Base-by-base conservation (phyloP, 805 yeast genomes). In the Spathaspora hagerdaliae region DNA sequence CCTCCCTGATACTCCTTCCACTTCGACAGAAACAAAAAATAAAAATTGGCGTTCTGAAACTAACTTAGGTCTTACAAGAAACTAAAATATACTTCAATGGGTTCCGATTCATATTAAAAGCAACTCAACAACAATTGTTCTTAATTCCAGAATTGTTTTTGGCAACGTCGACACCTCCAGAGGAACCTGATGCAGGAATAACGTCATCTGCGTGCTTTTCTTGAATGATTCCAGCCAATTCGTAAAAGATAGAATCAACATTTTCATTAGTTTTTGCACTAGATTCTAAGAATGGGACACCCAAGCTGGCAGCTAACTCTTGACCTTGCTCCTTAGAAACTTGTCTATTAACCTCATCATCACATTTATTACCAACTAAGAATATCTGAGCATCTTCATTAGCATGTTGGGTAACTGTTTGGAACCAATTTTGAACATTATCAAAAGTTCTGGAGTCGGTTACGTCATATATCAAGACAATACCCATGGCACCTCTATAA, bases 371-470 rank as follows among this genome's bases (percentile, higher is more conserved):
- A 52, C 97, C 99, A 12, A 94, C 97, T 54, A 94, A 75, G 61
- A 92, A 83, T 61, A 94, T 76, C 67, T 90, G 96, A 11, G 97
- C 97, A 60, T 91, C 96, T 53, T 91, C 98, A 57, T 85, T 87
- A 36, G 98, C 99, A 58, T 94, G 97, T 65, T 91, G 96, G 63
- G 89, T 87, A 40, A 94, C 97, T 12, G 97, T 92, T 58, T 86
- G 83, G 73, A 81, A 89, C 99, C 99, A 94, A 59, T 87, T 87
- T 63, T 88, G 88, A 51, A 94, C 88, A 62, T 90, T 87, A 59
- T 85, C 88, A 71, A 92, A 94, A 29, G 97, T 87, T 67, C 92
- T 83, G 61, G 91, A 92, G 61, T 87, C 94, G 14, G 90, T 82
- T 40, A 86, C 92, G 64, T 87, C 95, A 63, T 86, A 87, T 33